phyloP scores from a whole-genome alignment of 2,329 filamentous ascomycete species.

The Calonectria naviculata region DNA sequence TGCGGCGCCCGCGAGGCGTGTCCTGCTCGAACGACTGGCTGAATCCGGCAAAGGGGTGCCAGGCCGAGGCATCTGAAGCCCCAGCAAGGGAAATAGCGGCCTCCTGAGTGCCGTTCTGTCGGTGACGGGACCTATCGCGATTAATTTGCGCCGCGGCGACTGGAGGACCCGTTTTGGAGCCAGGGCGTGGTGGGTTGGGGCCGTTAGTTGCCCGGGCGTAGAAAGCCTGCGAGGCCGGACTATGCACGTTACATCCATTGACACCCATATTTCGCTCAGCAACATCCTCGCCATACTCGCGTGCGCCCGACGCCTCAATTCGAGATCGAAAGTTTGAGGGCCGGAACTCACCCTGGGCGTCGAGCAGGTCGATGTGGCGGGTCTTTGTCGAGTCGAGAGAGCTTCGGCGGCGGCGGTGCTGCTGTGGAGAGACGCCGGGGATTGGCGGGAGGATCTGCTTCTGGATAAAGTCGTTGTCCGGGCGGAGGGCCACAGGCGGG shows the following conservation, averaged over 20 bases:
- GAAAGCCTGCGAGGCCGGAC: constrained; percentile 48
- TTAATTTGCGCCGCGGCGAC: constrained; percentile 30
- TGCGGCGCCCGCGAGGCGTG: not conserved
- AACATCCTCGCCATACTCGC: constrained; percentile 73
- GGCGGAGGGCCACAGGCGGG: constrained; percentile 26
- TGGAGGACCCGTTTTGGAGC: constrained; percentile 13
- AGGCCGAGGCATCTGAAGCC: constrained; percentile 27
- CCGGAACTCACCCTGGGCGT: constrained; percentile 65
- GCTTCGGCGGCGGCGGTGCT: constrained; percentile 31
- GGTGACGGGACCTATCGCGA: constrained; percentile 5
- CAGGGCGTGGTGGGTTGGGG: not conserved
- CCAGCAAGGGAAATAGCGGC: constrained; percentile 13
- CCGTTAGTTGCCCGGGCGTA: constrained; percentile 39
- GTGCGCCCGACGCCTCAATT: constrained; percentile 60
- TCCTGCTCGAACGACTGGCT: constrained; percentile 15
- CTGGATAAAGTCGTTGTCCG: constrained; percentile 26
- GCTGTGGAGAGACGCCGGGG: constrained; percentile 27
- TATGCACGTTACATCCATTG: constrained; percentile 48
- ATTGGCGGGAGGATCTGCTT: constrained; percentile 33
- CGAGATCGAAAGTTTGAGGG: constrained; percentile 61
- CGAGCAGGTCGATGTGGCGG: constrained; percentile 63
- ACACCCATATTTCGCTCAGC: constrained; percentile 68
- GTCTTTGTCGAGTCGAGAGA: constrained; percentile 32
- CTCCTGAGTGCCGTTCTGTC: not conserved
- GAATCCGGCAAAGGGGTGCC: constrained; percentile 32